Evolutionary conservation across 176 grass and related monocot species (phyloP).

Genomic region (Avena eriantha): DNA sequence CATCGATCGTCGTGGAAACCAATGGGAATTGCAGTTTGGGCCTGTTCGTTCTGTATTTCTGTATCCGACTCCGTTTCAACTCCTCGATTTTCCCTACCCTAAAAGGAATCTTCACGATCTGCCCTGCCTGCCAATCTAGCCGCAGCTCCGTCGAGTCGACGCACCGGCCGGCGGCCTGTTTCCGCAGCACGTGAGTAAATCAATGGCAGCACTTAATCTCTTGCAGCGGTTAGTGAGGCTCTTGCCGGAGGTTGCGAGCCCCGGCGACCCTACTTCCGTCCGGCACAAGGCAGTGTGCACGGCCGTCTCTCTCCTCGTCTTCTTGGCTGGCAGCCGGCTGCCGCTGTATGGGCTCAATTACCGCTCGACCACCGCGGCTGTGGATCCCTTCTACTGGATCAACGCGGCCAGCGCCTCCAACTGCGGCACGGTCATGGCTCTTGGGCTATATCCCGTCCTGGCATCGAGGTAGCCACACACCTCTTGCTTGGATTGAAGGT

Average conservation of each 20-base stretch:
- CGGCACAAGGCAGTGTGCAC: neutral
- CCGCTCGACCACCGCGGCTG: neutral
- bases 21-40: no score
- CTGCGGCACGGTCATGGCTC: neutral
- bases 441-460: neutral
- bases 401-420: neutral
- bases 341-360: neutral
- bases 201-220: neutral
- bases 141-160: no score
- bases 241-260: neutral
- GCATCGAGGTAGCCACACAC: neutral
- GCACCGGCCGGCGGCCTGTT: no score
- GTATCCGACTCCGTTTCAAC: no score
- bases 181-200: no score
- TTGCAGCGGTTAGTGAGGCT: neutral
- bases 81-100: no score
- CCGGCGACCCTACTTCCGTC: neutral
- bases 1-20: no score
- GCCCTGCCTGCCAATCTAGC: no score
- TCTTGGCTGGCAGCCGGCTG: neutral
- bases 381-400: neutral
- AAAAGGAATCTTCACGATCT: no score
- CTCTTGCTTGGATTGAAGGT: neutral
- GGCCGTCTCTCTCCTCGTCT: neutral
- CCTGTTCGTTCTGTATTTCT: no score